Conservation (phyloP, 2,329 filamentous ascomycete genomes). For the Penicillium sp. region DNA sequence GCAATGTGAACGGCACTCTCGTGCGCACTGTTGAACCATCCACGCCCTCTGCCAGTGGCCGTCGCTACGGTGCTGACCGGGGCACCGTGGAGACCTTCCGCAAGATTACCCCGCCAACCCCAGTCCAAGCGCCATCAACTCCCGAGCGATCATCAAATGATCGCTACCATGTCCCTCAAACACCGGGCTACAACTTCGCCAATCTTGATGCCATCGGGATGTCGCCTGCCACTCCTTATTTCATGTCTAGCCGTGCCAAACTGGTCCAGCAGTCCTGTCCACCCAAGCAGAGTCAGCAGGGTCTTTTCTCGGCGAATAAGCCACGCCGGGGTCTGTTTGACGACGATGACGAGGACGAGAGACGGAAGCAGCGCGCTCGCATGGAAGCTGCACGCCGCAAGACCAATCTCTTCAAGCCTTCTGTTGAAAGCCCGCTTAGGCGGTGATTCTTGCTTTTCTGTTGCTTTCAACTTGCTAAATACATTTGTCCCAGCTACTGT, state of each 20-base stretch:
- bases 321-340: conserved; percentile 9
- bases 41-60: conserved; percentile 25
- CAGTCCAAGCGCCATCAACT: conserved; percentile 17
- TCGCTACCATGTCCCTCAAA: conserved; percentile 29
- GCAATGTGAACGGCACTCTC: conserved; percentile 64
- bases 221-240: conserved; percentile 47
- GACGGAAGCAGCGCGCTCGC: conserved; percentile 51
- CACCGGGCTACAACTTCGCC: conserved; percentile 35
- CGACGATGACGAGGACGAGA: conserved; percentile 29
- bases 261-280: conserved; percentile 53
- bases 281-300: conserved; percentile 47
- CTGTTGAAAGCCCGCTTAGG: conserved; percentile 66
- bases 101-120: conserved; percentile 32
- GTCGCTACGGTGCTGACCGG: conserved; percentile 27
- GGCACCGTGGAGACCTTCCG: conserved; percentile 33
- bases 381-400: conserved; percentile 69
- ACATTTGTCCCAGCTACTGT: conserved; percentile 14
- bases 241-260: conserved; percentile 40
- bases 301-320: conserved; percentile 35
- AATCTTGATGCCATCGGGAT: conserved; percentile 38
- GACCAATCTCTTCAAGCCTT: conserved; percentile 72
- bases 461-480: conserved; percentile 7
- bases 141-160: conserved; percentile 11
- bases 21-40: conserved; percentile 36
- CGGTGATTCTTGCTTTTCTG: conserved; percentile 31